Conservation (phyloP, 495 filamentous ascomycete species). For the Glarea lozoyensis region DNA sequence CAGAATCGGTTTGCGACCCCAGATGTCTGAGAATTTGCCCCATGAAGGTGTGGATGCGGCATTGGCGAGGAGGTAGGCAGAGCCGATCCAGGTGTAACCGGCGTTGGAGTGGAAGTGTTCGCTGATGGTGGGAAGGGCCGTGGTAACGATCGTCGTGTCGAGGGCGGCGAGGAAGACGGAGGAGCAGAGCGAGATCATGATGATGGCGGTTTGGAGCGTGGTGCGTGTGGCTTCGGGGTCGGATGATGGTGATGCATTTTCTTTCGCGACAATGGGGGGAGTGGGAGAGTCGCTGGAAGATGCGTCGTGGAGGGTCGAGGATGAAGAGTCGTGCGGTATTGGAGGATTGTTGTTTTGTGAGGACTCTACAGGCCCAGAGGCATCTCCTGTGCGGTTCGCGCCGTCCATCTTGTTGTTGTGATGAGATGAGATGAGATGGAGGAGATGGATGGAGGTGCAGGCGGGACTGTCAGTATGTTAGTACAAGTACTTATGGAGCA, state of each 20-base stretch:
- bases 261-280: not conserved
- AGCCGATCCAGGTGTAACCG: slow-evolving; percentile 69
- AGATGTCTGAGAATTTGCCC: slow-evolving; percentile 81
- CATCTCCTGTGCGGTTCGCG: too few relatives aligned
- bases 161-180: slow-evolving; percentile 44
- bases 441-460: too few relatives aligned
- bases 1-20: slow-evolving; percentile 69
- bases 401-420: too few relatives aligned
- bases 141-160: slow-evolving; percentile 40
- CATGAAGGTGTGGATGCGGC: slow-evolving; percentile 60
- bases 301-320: too few relatives aligned
- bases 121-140: slow-evolving; percentile 50
- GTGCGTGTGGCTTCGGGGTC: slow-evolving; percentile 11
- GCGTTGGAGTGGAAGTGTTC: slow-evolving; percentile 48
- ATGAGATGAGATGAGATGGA: too few relatives aligned
- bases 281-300: not conserved
- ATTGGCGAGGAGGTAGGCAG: slow-evolving; percentile 60
- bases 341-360: too few relatives aligned
- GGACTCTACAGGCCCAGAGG: too few relatives aligned
- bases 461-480: too few relatives aligned
- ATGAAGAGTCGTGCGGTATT: too few relatives aligned
- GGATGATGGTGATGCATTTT: not conserved
- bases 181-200: slow-evolving; percentile 28
- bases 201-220: slow-evolving; percentile 5
- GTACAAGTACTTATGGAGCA: too few relatives aligned